Evolutionary conservation across 2,329 filamentous ascomycete species (phyloP).

Genomic region (Chrysoporthe deuterocubensis): DNA sequence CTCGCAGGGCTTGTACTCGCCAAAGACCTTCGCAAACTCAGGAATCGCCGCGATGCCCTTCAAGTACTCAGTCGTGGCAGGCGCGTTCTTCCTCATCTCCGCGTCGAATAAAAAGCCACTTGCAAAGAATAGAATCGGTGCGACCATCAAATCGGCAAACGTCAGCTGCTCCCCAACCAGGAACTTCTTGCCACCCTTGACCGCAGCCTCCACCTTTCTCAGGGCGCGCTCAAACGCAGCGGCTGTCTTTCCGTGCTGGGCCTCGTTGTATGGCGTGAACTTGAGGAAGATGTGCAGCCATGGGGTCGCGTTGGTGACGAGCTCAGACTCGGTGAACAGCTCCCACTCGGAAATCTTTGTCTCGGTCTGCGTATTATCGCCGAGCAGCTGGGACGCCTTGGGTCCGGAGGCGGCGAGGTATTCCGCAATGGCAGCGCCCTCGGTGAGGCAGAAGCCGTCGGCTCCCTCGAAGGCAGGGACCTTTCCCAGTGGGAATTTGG

Average conservation of each 20-base stretch:
- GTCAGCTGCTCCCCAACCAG: slow-evolving; percentile 44
- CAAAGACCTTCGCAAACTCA: slow-evolving; percentile 41
- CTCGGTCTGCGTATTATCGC: slow-evolving; percentile 44
- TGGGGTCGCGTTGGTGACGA: slow-evolving; percentile 33
- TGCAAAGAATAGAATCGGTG: slow-evolving; percentile 33
- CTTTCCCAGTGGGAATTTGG: slow-evolving; percentile 58
- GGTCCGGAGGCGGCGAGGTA: slow-evolving; percentile 52
- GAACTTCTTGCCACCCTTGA: slow-evolving; percentile 41
- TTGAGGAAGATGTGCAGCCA: slow-evolving; percentile 37
- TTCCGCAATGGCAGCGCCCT: slow-evolving; percentile 51
- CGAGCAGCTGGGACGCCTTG: slow-evolving; percentile 48
- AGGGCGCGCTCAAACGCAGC: slow-evolving; percentile 36
- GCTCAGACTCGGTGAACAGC: slow-evolving; percentile 45
- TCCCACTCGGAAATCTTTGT: slow-evolving; percentile 52
- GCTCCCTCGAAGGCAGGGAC: slow-evolving; percentile 52
- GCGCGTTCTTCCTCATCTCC: slow-evolving; percentile 41
- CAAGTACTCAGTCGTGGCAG: slow-evolving; percentile 39
- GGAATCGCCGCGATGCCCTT: slow-evolving; percentile 37
- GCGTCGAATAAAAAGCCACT: slow-evolving; percentile 38
- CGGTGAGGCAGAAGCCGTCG: slow-evolving; percentile 50
- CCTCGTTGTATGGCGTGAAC: slow-evolving; percentile 35
- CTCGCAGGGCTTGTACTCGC: slow-evolving; percentile 39
- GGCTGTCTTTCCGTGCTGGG: slow-evolving; percentile 30
- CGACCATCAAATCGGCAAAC: slow-evolving; percentile 44
- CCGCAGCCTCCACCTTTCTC: slow-evolving; percentile 37